phyloP scores from a whole-genome alignment of 805 yeast genomes.

The Candida gorgasii region DNA sequence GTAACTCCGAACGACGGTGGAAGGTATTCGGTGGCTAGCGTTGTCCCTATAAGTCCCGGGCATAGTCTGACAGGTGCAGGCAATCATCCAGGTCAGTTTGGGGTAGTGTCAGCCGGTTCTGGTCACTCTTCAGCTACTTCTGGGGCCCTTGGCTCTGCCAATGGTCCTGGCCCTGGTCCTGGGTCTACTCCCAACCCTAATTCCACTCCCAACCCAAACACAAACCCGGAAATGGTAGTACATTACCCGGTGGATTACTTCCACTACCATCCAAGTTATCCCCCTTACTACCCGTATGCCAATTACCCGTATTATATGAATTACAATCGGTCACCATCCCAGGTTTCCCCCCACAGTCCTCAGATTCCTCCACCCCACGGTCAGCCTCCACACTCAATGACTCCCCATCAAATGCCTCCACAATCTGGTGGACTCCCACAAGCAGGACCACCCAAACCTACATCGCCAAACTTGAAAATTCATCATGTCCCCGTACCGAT shows the following conservation, averaged over 20 bases:
- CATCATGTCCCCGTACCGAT: slow-evolving; percentile 2
- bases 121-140: slow-evolving; percentile 4
- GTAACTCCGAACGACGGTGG: neutral
- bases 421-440: neutral
- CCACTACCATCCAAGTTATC: slow-evolving; percentile 10
- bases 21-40: neutral
- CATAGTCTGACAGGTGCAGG: no score
- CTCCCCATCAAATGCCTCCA: neutral
- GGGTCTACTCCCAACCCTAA: neutral
- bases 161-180: slow-evolving; percentile 7
- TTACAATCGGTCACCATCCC: slow-evolving; percentile 3
- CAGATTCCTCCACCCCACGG: neutral
- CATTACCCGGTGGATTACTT: slow-evolving; percentile 11
- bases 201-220: neutral
- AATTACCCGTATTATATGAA: slow-evolving; percentile 5
- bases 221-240: neutral
- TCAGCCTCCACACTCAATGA: neutral
- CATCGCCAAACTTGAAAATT: slow-evolving; percentile 1
- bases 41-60: neutral
- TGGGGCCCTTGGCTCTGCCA: slow-evolving; percentile 5
- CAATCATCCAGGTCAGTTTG: no score
- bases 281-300: slow-evolving; percentile 9
- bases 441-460: neutral
- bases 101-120: neutral
- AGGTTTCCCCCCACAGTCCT: slow-evolving; percentile 5